A percentile compares a stretch with the other conserved stretches of the same genome.
These are phyloP conservation scores for Kickxella alabastrina DNA, from an alignment of 192 early-diverging fungal genomes.

Conservation along the genomic window DNA sequence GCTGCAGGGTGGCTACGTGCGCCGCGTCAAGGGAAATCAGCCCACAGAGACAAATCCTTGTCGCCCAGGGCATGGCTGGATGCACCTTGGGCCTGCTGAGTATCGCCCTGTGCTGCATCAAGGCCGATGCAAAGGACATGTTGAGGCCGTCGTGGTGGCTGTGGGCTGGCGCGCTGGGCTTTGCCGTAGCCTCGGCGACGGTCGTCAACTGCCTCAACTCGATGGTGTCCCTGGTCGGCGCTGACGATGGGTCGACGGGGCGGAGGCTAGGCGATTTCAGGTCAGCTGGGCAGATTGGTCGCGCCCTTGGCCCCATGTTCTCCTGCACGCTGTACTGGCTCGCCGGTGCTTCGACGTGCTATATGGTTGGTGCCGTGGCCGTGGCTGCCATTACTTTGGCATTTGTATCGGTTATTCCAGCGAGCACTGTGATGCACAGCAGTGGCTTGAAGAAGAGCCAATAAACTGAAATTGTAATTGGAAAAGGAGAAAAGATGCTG, in stretches of 20 bases:
- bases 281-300: constrained; percentile 85
- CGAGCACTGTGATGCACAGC: not conserved
- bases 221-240: constrained; percentile 44
- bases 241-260: constrained; percentile 52
- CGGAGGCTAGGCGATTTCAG: constrained; percentile 79
- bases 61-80: constrained; percentile 71
- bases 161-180: constrained; percentile 75
- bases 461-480: not conserved
- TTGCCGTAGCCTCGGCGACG: constrained; percentile 90
- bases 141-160: constrained; percentile 21
- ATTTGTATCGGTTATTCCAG: constrained; percentile 22
- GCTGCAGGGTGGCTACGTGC: constrained; percentile 91
- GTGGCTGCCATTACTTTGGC: constrained; percentile 45
- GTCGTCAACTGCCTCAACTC: constrained; percentile 89
- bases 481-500: too few species aligned
- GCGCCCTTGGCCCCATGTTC: constrained; percentile 81
- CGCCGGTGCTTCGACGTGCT: constrained; percentile 59
- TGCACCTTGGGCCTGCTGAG: constrained; percentile 64
- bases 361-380: constrained; percentile 54
- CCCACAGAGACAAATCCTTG: constrained; percentile 51
- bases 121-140: constrained; percentile 8
- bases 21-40: constrained; percentile 64
- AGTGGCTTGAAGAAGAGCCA: too few species aligned
- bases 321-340: constrained; percentile 88
- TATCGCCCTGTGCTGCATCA: constrained; percentile 54